Conservation (phyloP, 768 basidiomycete genomes). For the Calocybe indica region DNA sequence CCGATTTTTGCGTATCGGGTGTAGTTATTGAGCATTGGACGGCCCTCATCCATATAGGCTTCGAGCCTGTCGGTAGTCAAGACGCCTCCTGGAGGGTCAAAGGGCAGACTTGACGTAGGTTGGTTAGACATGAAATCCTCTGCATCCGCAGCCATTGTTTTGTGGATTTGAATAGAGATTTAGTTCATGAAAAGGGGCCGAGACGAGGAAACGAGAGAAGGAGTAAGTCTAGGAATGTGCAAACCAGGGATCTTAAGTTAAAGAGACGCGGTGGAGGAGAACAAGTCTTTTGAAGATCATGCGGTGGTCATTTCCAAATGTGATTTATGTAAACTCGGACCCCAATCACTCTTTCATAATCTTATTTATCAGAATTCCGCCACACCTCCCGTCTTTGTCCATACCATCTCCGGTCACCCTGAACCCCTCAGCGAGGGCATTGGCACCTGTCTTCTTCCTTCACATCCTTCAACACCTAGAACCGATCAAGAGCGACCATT, state of each 20-base stretch:
- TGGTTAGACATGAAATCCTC: conserved; percentile 16
- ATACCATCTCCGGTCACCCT: conserved; percentile 1
- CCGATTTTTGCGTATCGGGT: conserved; percentile 72
- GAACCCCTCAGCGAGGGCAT: conserved; percentile 21
- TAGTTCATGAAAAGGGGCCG: conserved; percentile 8
- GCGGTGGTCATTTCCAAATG: conserved; percentile 17
- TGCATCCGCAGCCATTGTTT: conserved; percentile 10
- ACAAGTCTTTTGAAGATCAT: conserved; percentile 28
- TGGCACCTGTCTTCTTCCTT: conserved; percentile 42
- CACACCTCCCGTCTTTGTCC: too few relatives aligned
- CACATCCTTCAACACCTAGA: conserved; percentile 41
- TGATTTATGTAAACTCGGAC: conserved; percentile 14
- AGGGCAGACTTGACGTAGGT: conserved; percentile 15
- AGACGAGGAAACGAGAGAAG: conserved; percentile 15
- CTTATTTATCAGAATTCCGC: background rate
- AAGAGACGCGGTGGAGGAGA: conserved; percentile 5
- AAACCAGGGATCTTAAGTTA: conserved; percentile 3
- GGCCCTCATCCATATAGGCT: conserved; percentile 31
- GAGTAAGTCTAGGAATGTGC: conserved; percentile 10
- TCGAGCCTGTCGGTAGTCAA: conserved; percentile 42
- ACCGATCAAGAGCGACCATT: conserved; percentile 2
- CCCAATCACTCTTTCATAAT: conserved; percentile 18
- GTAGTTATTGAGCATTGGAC: conserved; percentile 80
- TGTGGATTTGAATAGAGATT: conserved; percentile 14
- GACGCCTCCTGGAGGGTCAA: conserved; percentile 38